A percentile compares a stretch with the other conserved stretches of the same genome.
phyloP scores from a whole-genome alignment of 2,329 filamentous ascomycete species.

The Knoxdaviesia capensis region DNA sequence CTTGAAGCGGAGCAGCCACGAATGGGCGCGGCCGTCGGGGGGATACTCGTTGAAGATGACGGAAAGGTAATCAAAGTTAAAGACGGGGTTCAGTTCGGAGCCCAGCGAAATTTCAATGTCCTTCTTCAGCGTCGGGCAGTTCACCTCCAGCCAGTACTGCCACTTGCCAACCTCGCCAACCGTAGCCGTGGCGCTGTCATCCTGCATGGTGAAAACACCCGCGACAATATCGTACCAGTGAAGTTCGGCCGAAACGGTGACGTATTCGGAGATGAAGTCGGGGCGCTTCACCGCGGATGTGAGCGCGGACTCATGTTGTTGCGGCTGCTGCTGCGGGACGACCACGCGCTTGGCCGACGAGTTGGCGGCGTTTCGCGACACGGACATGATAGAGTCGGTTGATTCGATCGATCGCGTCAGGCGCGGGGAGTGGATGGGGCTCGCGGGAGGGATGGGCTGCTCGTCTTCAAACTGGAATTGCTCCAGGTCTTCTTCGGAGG shows the following conservation, averaged over 20 bases:
- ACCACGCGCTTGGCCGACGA: slow-evolving; percentile 22
- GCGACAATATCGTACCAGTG: slow-evolving; percentile 85
- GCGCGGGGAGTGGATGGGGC: slow-evolving; percentile 38
- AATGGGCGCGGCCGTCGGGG: slow-evolving; percentile 74
- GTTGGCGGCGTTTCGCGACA: slow-evolving; percentile 23
- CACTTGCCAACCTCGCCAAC: slow-evolving; percentile 78
- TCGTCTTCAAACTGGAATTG: slow-evolving; percentile 62
- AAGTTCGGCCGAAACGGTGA: slow-evolving; percentile 60
- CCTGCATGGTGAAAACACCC: slow-evolving; percentile 68
- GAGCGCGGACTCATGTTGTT: too few relatives aligned
- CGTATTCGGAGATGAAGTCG: slow-evolving; percentile 49
- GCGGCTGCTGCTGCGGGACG: slow-evolving; percentile 9
- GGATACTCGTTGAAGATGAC: slow-evolving; percentile 98
- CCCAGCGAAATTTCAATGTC: slow-evolving; percentile 68
- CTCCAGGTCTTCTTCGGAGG: slow-evolving; percentile 59
- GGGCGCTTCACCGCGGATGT: slow-evolving; percentile 24
- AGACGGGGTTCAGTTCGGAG: slow-evolving; percentile 90
- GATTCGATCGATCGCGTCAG: slow-evolving; percentile 34
- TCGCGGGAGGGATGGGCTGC: slow-evolving; percentile 43
- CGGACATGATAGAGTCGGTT: slow-evolving; percentile 32
- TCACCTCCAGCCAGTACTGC: slow-evolving; percentile 90
- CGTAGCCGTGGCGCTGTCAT: slow-evolving; percentile 51
- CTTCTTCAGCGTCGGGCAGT: slow-evolving; percentile 47
- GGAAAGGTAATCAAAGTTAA: slow-evolving; percentile 97
- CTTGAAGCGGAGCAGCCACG: slow-evolving; percentile 85